phyloP scores from a whole-genome alignment of 2,329 filamentous ascomycete species.

The Hymenoscyphus scutula region DNA sequence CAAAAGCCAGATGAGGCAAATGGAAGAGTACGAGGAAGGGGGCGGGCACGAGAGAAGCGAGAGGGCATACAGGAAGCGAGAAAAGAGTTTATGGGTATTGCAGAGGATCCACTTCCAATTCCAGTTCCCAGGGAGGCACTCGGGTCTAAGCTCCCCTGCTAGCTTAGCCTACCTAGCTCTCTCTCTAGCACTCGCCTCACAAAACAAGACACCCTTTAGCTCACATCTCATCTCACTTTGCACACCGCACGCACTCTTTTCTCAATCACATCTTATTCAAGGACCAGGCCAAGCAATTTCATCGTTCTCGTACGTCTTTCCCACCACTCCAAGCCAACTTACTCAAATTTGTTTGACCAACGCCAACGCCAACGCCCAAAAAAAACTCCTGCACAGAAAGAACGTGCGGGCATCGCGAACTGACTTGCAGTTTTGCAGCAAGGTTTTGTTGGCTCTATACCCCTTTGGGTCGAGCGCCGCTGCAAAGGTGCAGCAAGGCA shows the following conservation, averaged over 20 bases:
- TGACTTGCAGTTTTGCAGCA: not conserved
- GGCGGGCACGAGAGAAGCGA: not conserved
- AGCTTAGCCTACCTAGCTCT: not conserved
- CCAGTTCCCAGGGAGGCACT: slow-evolving; percentile 2
- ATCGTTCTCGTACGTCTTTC: not conserved
- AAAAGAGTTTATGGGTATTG: not conserved
- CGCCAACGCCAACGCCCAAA: not conserved
- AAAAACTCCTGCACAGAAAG: slow-evolving; percentile 1
- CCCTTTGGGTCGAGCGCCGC: not conserved
- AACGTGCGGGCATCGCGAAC: not conserved
- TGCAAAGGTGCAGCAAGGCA: not conserved
- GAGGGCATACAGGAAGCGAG: slow-evolving; percentile 2
- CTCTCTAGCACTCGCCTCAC: not conserved
- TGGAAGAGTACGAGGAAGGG: not conserved
- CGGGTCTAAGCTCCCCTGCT: not conserved
- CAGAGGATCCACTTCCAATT: slow-evolving; percentile 1
- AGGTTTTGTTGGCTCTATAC: not conserved
- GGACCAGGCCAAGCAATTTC: not conserved
- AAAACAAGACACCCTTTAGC: not conserved
- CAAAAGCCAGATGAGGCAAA: slow-evolving; percentile 4
- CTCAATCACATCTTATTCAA: not conserved
- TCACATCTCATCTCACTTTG: not conserved
- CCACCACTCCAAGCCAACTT: not conserved
- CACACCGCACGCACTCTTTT: slow-evolving; percentile 2
- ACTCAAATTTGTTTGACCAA: not conserved